Conservation (phyloP, 257 asterid genomes). For the Solanum bulbocastanum region DNA sequence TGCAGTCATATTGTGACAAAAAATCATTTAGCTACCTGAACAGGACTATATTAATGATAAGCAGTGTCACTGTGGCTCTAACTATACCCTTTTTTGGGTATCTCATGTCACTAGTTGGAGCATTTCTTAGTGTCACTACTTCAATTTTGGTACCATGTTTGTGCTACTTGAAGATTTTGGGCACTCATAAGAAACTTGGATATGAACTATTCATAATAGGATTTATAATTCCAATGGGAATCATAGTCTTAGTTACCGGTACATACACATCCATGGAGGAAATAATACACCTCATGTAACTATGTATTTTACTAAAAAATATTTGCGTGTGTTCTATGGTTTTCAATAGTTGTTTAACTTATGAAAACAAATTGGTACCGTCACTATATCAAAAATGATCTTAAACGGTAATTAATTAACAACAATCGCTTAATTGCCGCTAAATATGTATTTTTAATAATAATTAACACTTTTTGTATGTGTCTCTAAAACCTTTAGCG, state of each 20-base stretch:
- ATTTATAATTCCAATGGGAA: slow-evolving; percentile 41
- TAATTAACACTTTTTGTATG: no score
- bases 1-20: slow-evolving; percentile 13
- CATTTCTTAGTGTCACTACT: slow-evolving; percentile 57
- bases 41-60: slow-evolving; percentile 26
- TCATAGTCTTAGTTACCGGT: slow-evolving; percentile 42
- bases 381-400: no score
- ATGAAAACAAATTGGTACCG: neutral
- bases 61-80: slow-evolving; percentile 25
- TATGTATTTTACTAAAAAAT: neutral
- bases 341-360: neutral
- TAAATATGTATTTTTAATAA: no score
- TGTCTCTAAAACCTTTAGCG: no score
- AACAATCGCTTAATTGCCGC: no score
- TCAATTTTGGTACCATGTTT: slow-evolving; percentile 60
- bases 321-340: neutral
- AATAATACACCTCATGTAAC: slow-evolving; percentile 24
- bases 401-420: no score
- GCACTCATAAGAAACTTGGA: slow-evolving; percentile 26
- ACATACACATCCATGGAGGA: slow-evolving; percentile 54
- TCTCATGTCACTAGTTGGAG: slow-evolving; percentile 84
- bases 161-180: slow-evolving; percentile 75
- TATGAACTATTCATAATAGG: slow-evolving; percentile 23
- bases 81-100: slow-evolving; percentile 59
- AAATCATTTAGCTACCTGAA: slow-evolving; percentile 5